Evolutionary conservation across 305 asterid genomes (phyloP).

Genomic region (Fraxinus greggii): DNA sequence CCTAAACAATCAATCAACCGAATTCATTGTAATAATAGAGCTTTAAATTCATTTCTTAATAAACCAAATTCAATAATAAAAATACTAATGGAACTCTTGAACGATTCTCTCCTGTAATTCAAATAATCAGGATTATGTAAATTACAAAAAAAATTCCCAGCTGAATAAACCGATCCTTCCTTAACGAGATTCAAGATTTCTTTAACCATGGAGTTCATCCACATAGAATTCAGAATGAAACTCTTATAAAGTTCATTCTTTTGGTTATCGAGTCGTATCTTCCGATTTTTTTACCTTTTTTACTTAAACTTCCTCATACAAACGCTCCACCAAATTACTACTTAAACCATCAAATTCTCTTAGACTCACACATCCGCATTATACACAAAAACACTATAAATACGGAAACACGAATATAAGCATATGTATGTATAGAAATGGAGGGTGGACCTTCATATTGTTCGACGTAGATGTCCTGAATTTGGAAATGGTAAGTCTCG

Average conservation of each 20-base stretch:
- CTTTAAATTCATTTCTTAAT: background rate
- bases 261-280: background rate
- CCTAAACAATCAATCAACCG: background rate
- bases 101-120: background rate
- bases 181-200: background rate
- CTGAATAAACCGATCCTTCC: background rate
- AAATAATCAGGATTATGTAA: background rate
- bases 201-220: background rate
- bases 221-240: background rate
- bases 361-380: background rate
- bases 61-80: background rate
- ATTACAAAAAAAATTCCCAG: background rate
- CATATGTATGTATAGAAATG: conserved; percentile 11
- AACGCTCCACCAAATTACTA: conserved; percentile 14
- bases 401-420: background rate
- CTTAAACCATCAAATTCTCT: conserved; percentile 17
- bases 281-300: background rate
- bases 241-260: conserved; percentile 2
- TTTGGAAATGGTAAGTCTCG: conserved; percentile 71
- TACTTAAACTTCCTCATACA: background rate
- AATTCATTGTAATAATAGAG: background rate
- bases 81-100: background rate
- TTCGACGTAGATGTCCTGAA: conserved; percentile 71
- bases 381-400: background rate
- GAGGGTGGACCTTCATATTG: conserved; percentile 63